A percentile compares a stretch with the other conserved stretches of the same genome.
These are phyloP conservation scores for Apodospora peruviana DNA, from an alignment of 495 filamentous ascomycete genomes.

Conservation along the genomic window DNA sequence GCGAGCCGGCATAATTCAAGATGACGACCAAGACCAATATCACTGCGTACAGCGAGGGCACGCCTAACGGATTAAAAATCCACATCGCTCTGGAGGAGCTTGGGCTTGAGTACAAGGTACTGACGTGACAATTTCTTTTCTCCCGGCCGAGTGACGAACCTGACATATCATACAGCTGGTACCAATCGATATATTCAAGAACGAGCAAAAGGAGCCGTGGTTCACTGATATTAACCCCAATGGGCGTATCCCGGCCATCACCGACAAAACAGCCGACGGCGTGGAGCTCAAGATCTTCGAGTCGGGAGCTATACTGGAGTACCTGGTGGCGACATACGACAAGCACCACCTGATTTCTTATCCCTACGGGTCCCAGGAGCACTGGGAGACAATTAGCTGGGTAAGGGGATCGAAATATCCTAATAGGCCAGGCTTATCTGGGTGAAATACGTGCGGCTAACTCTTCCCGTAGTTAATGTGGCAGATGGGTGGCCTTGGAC, in stretches of 20 bases:
- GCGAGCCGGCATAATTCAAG: not conserved
- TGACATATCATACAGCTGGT: no score
- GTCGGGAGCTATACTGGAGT: not conserved
- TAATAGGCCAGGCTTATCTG: no score
- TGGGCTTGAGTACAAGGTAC: not conserved
- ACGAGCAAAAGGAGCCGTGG: constrained; percentile 2
- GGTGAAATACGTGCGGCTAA: no score
- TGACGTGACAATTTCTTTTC: not conserved
- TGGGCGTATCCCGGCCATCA: constrained; percentile 2
- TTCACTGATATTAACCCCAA: constrained; percentile 2
- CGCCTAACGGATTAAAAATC: not conserved
- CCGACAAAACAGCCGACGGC: not conserved
- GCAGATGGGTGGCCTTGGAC: constrained; percentile 1
- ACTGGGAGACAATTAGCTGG: constrained; percentile 1
- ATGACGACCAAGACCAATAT: constrained; percentile 1
- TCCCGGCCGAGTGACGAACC: not conserved
- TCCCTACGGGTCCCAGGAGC: not conserved
- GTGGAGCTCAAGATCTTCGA: constrained; percentile 2
- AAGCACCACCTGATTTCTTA: not conserved
- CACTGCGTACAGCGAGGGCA: constrained; percentile 1
- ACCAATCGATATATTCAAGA: constrained; percentile 1
- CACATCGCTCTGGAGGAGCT: constrained; percentile 1
- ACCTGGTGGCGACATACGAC: not conserved
- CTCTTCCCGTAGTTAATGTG: constrained; percentile 1
- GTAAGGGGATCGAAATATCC: not conserved